Percentiles rank a stretch among this genome's conserved stretches.
Conservation (phyloP, 2,329 filamentous ascomycete genomes). For the Aotearoamyces nothofagi region DNA sequence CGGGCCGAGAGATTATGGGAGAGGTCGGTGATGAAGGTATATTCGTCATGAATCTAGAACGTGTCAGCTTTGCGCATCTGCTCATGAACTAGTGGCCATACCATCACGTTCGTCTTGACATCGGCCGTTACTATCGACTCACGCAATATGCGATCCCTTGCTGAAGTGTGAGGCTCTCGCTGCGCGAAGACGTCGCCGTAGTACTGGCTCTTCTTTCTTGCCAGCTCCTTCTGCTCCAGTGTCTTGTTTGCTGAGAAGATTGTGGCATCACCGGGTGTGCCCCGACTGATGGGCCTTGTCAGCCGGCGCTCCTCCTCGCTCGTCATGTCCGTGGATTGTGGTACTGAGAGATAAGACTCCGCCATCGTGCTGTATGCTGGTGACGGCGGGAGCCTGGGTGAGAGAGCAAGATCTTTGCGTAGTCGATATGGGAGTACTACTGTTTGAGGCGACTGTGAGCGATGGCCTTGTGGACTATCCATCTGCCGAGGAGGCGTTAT, state of each 20-base stretch:
- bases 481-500: too few relatives aligned
- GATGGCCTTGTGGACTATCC: too few relatives aligned
- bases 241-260: constrained; percentile 14
- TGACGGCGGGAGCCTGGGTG: constrained; percentile 4
- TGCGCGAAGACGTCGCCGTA: constrained; percentile 20
- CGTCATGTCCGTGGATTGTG: constrained; percentile 1
- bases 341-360: too few relatives aligned
- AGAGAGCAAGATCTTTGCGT: too few relatives aligned
- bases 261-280: constrained; percentile 15
- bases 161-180: constrained; percentile 14
- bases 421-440: too few relatives aligned
- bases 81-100: constrained; percentile 23
- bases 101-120: constrained; percentile 47
- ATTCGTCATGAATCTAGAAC: constrained; percentile 56
- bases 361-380: constrained; percentile 3
- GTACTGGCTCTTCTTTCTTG: constrained; percentile 17
- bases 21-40: constrained; percentile 58
- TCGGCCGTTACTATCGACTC: constrained; percentile 41
- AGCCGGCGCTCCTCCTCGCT: constrained; percentile 9
- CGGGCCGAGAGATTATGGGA: constrained; percentile 58
- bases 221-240: constrained; percentile 13
- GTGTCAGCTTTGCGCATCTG: constrained; percentile 5
- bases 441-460: too few relatives aligned
- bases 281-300: constrained; percentile 14
- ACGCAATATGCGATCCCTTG: constrained; percentile 14